phyloP scores from a whole-genome alignment of 1,284 basidiomycete genomes.

The Apiotrichum domesticum region DNA sequence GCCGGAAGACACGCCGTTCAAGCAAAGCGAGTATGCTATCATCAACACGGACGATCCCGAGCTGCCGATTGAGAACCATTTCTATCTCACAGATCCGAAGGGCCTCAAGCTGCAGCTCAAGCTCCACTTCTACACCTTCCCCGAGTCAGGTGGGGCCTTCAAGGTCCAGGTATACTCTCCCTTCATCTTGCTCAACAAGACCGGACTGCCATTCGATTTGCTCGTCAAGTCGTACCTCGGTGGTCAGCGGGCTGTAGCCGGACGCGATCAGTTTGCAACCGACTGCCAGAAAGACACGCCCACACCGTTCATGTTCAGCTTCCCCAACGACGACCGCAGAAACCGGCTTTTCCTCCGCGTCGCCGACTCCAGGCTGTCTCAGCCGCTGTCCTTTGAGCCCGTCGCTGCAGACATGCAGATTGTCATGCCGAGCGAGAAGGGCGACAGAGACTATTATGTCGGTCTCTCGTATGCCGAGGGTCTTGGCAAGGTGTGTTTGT shows the following conservation, averaged over 20 bases:
- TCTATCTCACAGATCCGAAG: conserved; percentile 63
- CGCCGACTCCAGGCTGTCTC: conserved; percentile 84
- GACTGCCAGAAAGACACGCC: conserved; percentile 53
- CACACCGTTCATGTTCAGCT: conserved; percentile 82
- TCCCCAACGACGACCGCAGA: conserved; percentile 66
- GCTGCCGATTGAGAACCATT: conserved; percentile 39
- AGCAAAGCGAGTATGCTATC: conserved; percentile 95
- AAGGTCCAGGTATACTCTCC: conserved; percentile 95
- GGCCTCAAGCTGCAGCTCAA: conserved; percentile 75
- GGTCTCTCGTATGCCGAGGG: conserved; percentile 93
- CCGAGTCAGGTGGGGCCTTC: conserved; percentile 94
- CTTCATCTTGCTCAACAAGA: conserved; percentile 91
- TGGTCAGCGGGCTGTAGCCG: conserved; percentile 75
- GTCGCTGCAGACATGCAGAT: conserved; percentile 84
- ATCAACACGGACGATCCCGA: conserved; percentile 91
- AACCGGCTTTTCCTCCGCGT: conserved; percentile 80
- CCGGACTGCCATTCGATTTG: conserved; percentile 74
- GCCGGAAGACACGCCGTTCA: conserved; percentile 86
- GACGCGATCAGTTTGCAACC: conserved; percentile 55
- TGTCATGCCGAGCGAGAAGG: conserved; percentile 61
- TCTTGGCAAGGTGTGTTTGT: conserved; percentile 60
- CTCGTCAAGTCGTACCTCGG: conserved; percentile 69
- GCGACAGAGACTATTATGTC: conserved; percentile 72
- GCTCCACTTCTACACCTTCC: conserved; percentile 81
- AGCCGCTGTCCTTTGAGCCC: conserved; percentile 84